Evolutionary conservation across 306 rosid species (phyloP).

Genomic region (Echinosophora koreensis): DNA sequence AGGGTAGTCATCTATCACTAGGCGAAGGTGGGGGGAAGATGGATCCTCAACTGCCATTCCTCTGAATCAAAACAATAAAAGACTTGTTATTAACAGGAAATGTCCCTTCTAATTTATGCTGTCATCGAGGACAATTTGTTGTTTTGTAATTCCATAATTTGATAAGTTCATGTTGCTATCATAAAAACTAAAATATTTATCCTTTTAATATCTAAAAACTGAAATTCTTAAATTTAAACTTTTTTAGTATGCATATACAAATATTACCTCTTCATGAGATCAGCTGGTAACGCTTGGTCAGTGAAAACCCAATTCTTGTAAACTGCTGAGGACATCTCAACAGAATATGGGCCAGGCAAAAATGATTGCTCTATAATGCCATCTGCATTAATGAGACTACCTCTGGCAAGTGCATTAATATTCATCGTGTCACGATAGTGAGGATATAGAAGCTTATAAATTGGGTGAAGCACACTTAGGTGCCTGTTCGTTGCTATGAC

Average conservation of each 20-base stretch:
- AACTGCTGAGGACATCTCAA: slow-evolving; percentile 47
- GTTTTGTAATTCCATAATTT: not conserved
- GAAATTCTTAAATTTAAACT: not conserved
- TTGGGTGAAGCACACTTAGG: slow-evolving; percentile 46
- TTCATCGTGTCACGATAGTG: slow-evolving; percentile 54
- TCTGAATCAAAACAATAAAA: slow-evolving; percentile 42
- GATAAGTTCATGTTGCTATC: not conserved
- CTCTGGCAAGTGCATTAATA: slow-evolving; percentile 48
- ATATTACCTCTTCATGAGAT: slow-evolving; percentile 50
- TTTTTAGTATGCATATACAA: not conserved
- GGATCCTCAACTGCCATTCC: slow-evolving; percentile 67
- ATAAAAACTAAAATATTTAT: not conserved
- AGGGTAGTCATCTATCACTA: slow-evolving; percentile 65
- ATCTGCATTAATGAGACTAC: slow-evolving; percentile 32
- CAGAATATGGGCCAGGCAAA: slow-evolving; percentile 21
- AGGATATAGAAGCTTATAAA: slow-evolving; percentile 44
- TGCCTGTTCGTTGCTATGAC: slow-evolving; percentile 48
- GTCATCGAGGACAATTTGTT: not conserved
- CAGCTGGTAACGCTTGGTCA: slow-evolving; percentile 50
- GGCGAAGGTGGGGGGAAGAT: slow-evolving; percentile 53
- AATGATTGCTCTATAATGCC: slow-evolving; percentile 47
- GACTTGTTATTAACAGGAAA: not conserved
- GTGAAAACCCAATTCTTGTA: slow-evolving; percentile 49
- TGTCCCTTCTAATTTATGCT: not conserved
- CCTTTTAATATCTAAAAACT: not conserved